Evolutionary conservation across 176 grass and related monocot species (phyloP), one percentile per base, ranked within the genome.

Genomic region (Oryza australiensis): DNA sequence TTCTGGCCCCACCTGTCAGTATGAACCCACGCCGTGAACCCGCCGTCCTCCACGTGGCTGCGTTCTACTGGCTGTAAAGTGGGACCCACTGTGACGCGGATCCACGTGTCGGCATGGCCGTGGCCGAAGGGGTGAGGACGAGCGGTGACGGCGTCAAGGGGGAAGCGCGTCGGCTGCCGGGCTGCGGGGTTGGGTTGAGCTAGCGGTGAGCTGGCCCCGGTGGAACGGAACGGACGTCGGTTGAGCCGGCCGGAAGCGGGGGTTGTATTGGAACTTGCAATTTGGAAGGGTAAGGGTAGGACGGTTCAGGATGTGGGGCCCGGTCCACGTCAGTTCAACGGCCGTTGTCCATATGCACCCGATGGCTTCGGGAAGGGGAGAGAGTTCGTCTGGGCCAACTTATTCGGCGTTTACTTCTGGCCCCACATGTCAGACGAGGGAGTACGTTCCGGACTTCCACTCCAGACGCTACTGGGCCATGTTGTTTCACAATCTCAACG

Each of bases 141-240:
- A 15, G 78, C 20, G 30, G 35, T 88, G 76, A 80, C 87, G 82
- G 77, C 87, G 76, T 80, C 76, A 80, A 0, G 15, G 59, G 40
- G 24, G 55, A 18, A 13, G 11, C 66, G 73, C 28, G 18, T n/a
- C 5, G 63, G 0, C 1, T 35, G 23, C n/a, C 22, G 28, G 26
- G 5, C 63, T 42, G 43, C n/a, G n/a, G n/a, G 63, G 49, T 60
- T 59, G 29, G 29, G 33, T 70, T 64, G 38, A 53, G 82, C 76
- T 89, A 83, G 72, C 24, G 32, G 67, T 73, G 87, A 62, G 83
- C 57, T 86, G 73, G 77, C 30, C 66, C 72, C n/a, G 77, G 33
- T 26, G 49, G n/a, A 35, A 74, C 60, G 72, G 51, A 68, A 64
- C 22, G 60, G 43, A 16, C 73, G 66, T 16, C 33, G 43, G 74